Percentiles rank a stretch among this genome's conserved stretches.
Conservation (phyloP, 345 rosid species). For the Psidium friedrichsthalianum region DNA sequence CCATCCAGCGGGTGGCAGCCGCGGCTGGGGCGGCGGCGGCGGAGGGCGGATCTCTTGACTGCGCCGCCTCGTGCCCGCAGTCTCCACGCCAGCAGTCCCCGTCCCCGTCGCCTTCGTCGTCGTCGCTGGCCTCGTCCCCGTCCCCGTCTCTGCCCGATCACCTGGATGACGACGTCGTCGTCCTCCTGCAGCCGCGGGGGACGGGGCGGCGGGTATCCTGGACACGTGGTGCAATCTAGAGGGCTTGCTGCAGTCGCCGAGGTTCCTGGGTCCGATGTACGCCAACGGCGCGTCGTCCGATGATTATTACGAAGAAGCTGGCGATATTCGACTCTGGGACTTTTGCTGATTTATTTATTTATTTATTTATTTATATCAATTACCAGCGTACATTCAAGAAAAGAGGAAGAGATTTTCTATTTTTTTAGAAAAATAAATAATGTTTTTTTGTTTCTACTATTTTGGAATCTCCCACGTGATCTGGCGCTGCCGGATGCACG, state of each 20-base stretch:
- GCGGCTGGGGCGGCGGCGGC: slow-evolving; percentile 47
- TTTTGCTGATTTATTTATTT: slow-evolving; percentile 25
- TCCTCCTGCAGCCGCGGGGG: background rate
- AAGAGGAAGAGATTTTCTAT: background rate
- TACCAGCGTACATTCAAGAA: background rate
- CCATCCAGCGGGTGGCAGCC: slow-evolving; percentile 74
- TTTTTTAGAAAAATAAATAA: background rate
- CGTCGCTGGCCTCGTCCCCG: slow-evolving; percentile 6
- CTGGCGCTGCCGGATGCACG: background rate
- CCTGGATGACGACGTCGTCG: slow-evolving; percentile 15
- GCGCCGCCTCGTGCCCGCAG: slow-evolving; percentile 38
- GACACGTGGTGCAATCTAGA: slow-evolving; percentile 33
- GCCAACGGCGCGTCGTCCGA: slow-evolving; percentile 19
- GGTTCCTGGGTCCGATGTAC: slow-evolving; percentile 15
- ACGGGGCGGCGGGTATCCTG: slow-evolving; percentile 10
- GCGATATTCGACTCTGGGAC: slow-evolving; percentile 68
- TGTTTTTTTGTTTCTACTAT: background rate
- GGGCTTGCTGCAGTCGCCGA: slow-evolving; percentile 32
- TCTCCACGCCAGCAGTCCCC: background rate
- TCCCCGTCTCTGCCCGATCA: slow-evolving; percentile 16
- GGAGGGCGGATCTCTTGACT: background rate
- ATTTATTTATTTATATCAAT: background rate
- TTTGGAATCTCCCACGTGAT: background rate
- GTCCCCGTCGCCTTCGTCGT: background rate
- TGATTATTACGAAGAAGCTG: slow-evolving; percentile 43